Percentiles rank a stretch among this genome's conserved stretches.
Evolutionary conservation across 768 basidiomycete species (phyloP).

Genomic region (Russula ochroleuca): DNA sequence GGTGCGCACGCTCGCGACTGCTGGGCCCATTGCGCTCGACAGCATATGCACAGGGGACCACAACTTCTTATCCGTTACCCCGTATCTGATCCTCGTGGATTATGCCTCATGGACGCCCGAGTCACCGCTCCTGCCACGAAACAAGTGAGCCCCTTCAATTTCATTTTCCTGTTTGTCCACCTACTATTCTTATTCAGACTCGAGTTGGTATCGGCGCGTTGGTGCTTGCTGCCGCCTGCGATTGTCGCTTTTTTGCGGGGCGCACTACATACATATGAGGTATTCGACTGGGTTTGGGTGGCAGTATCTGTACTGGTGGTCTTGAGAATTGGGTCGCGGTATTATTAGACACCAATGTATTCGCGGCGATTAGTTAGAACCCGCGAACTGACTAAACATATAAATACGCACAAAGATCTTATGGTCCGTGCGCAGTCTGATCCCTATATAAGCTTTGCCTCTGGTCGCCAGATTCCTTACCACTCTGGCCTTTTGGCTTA

Average conservation of each 20-base stretch:
- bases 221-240: conserved; percentile 51
- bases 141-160: background rate
- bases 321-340: conserved; percentile 40
- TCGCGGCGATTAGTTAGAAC: too few relatives aligned
- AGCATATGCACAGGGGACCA: conserved; percentile 78
- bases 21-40: conserved; percentile 71
- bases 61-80: conserved; percentile 57
- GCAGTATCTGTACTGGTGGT: conserved; percentile 45
- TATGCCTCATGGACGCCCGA: conserved; percentile 49
- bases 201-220: conserved; percentile 43
- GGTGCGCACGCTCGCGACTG: conserved; percentile 79
- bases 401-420: too few relatives aligned
- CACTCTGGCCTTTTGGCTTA: conserved; percentile 96
- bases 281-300: conserved; percentile 59
- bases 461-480: conserved; percentile 39
- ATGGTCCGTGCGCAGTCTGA: background rate
- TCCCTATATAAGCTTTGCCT: conserved; percentile 10
- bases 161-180: background rate
- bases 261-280: conserved; percentile 57
- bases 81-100: conserved; percentile 61
- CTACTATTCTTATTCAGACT: background rate
- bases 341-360: conserved; percentile 12
- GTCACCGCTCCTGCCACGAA: conserved; percentile 34
- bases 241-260: conserved; percentile 59
- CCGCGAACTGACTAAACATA: background rate